These are phyloP conservation scores for Talaromyces rugulosus DNA, from an alignment of 2,329 filamentous ascomycete genomes.

Conservation along the genomic window DNA sequence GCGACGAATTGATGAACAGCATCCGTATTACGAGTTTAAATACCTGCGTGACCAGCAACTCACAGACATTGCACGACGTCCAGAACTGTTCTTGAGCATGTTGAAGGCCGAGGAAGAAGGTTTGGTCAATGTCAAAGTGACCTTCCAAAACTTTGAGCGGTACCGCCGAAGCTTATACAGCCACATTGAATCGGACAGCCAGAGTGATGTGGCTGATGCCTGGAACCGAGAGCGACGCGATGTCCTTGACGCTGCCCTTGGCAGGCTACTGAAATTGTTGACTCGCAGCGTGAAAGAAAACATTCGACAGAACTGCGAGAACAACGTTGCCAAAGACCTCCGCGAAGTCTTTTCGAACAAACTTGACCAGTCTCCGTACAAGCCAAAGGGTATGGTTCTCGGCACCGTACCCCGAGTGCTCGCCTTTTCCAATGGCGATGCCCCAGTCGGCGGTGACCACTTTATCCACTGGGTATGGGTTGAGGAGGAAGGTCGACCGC, in stretches of 20 bases:
- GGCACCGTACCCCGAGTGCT: conserved; percentile 86
- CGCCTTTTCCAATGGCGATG: conserved; percentile 79
- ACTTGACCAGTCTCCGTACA: conserved; percentile 92
- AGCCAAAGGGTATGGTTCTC: conserved; percentile 85
- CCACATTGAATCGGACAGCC: conserved; percentile 91
- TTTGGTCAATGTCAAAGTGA: conserved; percentile 77
- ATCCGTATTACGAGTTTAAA: conserved; percentile 97
- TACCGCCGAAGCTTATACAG: conserved; percentile 73
- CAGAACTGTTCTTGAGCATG: conserved; percentile 94
- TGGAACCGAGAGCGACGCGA: conserved; percentile 90
- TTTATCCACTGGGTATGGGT: conserved; percentile 88
- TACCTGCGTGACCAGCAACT: conserved; percentile 90
- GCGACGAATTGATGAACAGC: conserved; percentile 87
- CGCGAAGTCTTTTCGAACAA: conserved; percentile 85
- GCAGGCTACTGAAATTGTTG: conserved; percentile 78
- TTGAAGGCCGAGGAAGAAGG: conserved; percentile 94
- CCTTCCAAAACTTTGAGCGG: conserved; percentile 68
- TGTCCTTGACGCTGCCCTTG: conserved; percentile 74
- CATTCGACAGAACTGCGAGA: conserved; percentile 88
- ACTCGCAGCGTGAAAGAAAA: conserved; percentile 92
- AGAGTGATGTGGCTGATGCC: conserved; percentile 87
- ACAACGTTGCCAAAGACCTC: conserved; percentile 80
- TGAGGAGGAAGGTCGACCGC: conserved; percentile 82
- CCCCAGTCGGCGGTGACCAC: conserved; percentile 63
- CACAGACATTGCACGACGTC: conserved; percentile 71